Base-by-base conservation (phyloP, 139 green algal species). In the Volvox reticuliferus region DNA sequence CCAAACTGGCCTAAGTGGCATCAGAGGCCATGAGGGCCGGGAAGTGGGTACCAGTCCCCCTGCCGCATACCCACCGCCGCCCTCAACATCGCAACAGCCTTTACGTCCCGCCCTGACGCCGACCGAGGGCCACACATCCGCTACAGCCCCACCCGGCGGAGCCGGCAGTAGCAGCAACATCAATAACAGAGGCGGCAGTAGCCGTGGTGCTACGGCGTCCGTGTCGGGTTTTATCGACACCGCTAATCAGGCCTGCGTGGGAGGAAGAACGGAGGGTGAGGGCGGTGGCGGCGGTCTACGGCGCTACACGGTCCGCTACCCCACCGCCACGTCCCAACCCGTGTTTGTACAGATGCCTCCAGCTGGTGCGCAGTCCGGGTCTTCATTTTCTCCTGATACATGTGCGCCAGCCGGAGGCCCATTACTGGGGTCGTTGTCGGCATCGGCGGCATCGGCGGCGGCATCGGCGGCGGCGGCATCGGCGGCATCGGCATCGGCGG, bases 251-350 rank as follows among this genome's bases (percentile, higher is more conserved):
- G 37, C 73, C 16, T 22, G 13, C 33, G 16, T 6, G 33, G 33
- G 77, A 36, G 20, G 77, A 17, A 32, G 16, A 9, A 9, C 5
- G 44, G 44, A 55, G 44, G 44, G 5, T 9, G 44, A 5, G 32
- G 33, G 75, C 5, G 75, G 1, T 13, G 37, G 26, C 78, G 28
- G 26, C 12, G 19, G 50, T 21, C 44, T 86, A 71, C 79, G 50
- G 50, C 79, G 69, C 21, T 89, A 89, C 85, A 89, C 35, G 5
- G 85, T 89, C n/a, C 85, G 85, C 0, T 89, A 89, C 85, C 22
- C 26, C 5, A 14, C 68, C 68, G 12, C 37, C 36, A 28, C 69
- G n/a, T 63, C 69, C 37, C 20, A 71, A 30, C 85, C 85, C 85
- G 63, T 76, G 9, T 89, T 89, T 33, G 68, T 89, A 12, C 79